Percentiles rank a stretch among this genome's conserved stretches.
Conservation (phyloP, 441 rosid genomes). For the Corymbia calophylla region DNA sequence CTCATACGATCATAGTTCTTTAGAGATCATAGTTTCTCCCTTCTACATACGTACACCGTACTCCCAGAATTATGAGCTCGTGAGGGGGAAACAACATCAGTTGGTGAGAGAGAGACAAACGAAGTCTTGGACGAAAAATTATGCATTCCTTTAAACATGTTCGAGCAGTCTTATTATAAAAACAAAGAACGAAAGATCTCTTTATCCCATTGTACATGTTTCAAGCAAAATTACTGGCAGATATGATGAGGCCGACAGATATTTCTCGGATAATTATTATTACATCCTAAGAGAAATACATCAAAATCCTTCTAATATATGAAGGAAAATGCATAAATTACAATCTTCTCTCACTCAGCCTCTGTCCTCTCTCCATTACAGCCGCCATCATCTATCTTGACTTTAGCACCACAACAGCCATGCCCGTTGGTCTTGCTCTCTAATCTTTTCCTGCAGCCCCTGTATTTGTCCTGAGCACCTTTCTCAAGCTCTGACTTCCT, state of each 20-base stretch:
- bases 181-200: background rate
- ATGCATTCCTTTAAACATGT: no score
- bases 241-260: background rate
- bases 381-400: constrained; percentile 29
- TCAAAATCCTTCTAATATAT: background rate
- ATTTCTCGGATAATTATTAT: background rate
- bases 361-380: background rate
- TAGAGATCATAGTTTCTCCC: background rate
- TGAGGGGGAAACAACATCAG: background rate
- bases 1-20: background rate
- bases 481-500: constrained; percentile 46
- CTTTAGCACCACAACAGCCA: constrained; percentile 51
- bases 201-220: background rate
- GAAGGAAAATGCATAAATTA: background rate
- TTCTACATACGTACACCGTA: background rate
- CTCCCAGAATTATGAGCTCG: background rate
- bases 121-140: no score
- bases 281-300: background rate
- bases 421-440: constrained; percentile 8
- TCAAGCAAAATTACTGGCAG: background rate
- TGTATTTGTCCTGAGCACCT: constrained; percentile 3
- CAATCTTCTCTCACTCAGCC: background rate
- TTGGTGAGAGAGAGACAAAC: background rate
- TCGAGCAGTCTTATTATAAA: no score
- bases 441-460: constrained; percentile 14